A percentile compares a stretch with the other conserved stretches of the same genome.
These are phyloP conservation scores for Puccinia horiana DNA, from an alignment of 1,284 basidiomycete species.

Conservation along the genomic window DNA sequence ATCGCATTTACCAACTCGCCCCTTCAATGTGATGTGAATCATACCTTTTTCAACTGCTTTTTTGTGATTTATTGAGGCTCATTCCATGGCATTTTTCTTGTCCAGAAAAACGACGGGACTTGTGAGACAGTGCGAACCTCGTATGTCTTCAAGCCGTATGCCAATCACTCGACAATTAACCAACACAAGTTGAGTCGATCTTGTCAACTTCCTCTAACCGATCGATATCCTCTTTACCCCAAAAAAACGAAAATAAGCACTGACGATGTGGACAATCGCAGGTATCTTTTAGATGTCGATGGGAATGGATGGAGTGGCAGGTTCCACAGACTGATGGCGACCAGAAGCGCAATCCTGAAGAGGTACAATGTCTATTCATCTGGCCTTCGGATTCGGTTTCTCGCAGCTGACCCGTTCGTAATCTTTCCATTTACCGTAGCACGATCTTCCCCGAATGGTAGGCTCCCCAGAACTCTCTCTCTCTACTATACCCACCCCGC, in stretches of 20 bases:
- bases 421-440: slow-evolving; percentile 54
- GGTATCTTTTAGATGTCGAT: slow-evolving; percentile 60
- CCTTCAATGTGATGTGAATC: slow-evolving; percentile 56
- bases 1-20: slow-evolving; percentile 55
- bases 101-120: slow-evolving; percentile 55
- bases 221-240: slow-evolving; percentile 52
- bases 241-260: slow-evolving; percentile 57
- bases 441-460: slow-evolving; percentile 57
- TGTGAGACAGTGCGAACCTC: slow-evolving; percentile 58
- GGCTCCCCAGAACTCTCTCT: too few species aligned
- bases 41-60: background rate
- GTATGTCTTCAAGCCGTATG: slow-evolving; percentile 56
- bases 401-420: background rate
- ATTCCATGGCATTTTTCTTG: background rate
- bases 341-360: slow-evolving; percentile 53
- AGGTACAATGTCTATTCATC: slow-evolving; percentile 52
- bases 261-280: background rate
- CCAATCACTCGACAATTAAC: background rate
- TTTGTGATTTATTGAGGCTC: background rate
- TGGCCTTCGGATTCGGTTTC: background rate
- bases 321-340: slow-evolving; percentile 53
- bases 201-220: background rate
- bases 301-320: slow-evolving; percentile 61
- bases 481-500: too few species aligned
- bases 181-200: slow-evolving; percentile 3